Conservation (phyloP, 441 rosid species). For the Brassica hybrid region DNA sequence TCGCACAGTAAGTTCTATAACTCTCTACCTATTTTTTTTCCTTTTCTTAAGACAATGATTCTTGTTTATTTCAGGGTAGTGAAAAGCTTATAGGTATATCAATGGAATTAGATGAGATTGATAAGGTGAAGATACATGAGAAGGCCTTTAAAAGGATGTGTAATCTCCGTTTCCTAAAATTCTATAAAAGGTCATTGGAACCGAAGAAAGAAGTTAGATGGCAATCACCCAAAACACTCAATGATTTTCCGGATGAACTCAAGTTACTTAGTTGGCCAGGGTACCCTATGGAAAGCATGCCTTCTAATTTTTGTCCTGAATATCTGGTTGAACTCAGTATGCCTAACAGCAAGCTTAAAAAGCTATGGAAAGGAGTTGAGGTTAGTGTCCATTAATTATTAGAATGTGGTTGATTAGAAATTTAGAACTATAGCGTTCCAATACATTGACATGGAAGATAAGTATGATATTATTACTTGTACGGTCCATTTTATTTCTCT, state of each 20-base stretch:
- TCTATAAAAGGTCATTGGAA: slow-evolving; percentile 15
- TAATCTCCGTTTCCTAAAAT: slow-evolving; percentile 7
- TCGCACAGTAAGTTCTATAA: background rate
- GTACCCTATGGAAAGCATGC: slow-evolving; percentile 32
- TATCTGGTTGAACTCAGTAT: slow-evolving; percentile 34
- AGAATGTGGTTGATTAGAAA: background rate
- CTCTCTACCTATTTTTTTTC: background rate
- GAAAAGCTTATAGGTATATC: background rate
- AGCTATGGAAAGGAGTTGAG: slow-evolving; percentile 30
- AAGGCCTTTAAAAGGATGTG: slow-evolving; percentile 8
- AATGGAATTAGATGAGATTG: background rate
- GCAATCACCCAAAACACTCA: background rate
- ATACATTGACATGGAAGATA: background rate
- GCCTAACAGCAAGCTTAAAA: slow-evolving; percentile 30
- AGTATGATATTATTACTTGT: background rate
- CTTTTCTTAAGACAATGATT: background rate
- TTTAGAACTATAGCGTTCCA: background rate
- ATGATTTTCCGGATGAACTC: slow-evolving; percentile 15
- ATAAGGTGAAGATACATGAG: background rate
- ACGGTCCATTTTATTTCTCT: background rate
- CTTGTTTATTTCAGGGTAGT: slow-evolving; percentile 4
- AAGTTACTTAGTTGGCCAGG: slow-evolving; percentile 32
- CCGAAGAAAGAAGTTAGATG: slow-evolving; percentile 17
- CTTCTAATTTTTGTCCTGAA: slow-evolving; percentile 17
- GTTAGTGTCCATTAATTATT: slow-evolving; percentile 9